Percentiles rank a stretch among this genome's conserved stretches.
These are phyloP conservation scores for Phytophthora tubulina DNA, from an alignment of 352 stramenopile genomes.

Conservation along the genomic window DNA sequence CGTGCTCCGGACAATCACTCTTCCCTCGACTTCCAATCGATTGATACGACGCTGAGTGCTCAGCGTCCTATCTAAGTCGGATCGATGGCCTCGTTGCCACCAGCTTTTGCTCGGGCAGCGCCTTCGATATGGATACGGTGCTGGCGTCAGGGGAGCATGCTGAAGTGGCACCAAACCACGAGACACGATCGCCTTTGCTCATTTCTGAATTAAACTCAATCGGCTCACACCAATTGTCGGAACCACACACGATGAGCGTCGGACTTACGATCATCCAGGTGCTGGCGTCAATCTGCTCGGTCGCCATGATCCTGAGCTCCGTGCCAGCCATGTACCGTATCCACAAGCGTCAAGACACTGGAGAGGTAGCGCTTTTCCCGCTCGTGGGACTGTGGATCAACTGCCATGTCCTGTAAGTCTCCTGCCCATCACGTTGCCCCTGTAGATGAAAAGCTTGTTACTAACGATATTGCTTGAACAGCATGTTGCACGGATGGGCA, in stretches of 20 bases:
- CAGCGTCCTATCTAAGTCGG: background rate
- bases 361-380: conserved; percentile 47
- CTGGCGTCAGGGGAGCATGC: conserved; percentile 22
- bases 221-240: background rate
- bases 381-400: conserved; percentile 53
- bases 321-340: conserved; percentile 50
- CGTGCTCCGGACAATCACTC: conserved; percentile 35
- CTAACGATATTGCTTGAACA: conserved; percentile 23
- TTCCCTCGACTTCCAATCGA: conserved; percentile 27
- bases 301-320: conserved; percentile 50
- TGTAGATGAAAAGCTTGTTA: conserved; percentile 12
- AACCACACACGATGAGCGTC: conserved; percentile 32
- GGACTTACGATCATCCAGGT: conserved; percentile 44
- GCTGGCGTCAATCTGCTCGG: conserved; percentile 49
- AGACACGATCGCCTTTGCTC: conserved; percentile 14
- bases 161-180: conserved; percentile 5
- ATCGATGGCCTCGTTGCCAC: conserved; percentile 24
- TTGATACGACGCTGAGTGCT: conserved; percentile 33
- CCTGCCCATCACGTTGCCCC: conserved; percentile 1
- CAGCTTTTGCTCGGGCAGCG: conserved; percentile 25
- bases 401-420: conserved; percentile 49
- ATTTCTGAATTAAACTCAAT: conserved; percentile 38
- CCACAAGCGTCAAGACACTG: conserved; percentile 43
- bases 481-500: conserved; percentile 48
- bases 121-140: conserved; percentile 16